phyloP scores from a whole-genome alignment of 179 eudicot species.

The Sideroxylon spinosum region DNA sequence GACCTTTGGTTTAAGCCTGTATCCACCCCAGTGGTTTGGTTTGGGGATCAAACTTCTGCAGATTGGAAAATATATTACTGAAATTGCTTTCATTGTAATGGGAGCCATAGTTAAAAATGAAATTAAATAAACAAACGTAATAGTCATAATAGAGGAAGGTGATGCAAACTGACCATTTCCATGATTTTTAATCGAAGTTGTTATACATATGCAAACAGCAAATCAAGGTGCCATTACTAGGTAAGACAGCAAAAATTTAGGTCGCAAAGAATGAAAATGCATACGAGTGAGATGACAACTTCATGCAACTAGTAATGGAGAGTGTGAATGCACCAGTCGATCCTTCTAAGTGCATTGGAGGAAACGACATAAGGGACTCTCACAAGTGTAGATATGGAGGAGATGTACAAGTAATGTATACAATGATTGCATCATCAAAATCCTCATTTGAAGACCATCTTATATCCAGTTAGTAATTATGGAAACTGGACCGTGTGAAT shows the following conservation, averaged over 20 bases:
- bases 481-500: background rate
- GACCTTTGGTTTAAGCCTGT: slow-evolving; percentile 70
- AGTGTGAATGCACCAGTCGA: background rate
- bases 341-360: background rate
- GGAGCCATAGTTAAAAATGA: background rate
- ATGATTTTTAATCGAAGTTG: background rate
- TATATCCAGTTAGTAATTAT: background rate
- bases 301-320: background rate
- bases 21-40: slow-evolving; percentile 94
- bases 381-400: background rate
- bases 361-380: background rate
- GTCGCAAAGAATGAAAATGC: background rate
- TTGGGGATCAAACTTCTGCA: slow-evolving; percentile 80
- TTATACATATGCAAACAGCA: too few relatives aligned
- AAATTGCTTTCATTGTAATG: background rate
- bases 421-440: background rate
- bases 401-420: background rate
- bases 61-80: slow-evolving; percentile 12
- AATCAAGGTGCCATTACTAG: background rate
- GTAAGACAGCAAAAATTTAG: background rate
- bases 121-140: background rate
- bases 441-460: background rate
- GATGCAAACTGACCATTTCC: background rate
- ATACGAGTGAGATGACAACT: background rate
- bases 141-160: background rate